These are phyloP conservation scores for Paracoccidioides brasiliensis DNA, from an alignment of 2,329 filamentous ascomycete genomes.

Conservation along the genomic window DNA sequence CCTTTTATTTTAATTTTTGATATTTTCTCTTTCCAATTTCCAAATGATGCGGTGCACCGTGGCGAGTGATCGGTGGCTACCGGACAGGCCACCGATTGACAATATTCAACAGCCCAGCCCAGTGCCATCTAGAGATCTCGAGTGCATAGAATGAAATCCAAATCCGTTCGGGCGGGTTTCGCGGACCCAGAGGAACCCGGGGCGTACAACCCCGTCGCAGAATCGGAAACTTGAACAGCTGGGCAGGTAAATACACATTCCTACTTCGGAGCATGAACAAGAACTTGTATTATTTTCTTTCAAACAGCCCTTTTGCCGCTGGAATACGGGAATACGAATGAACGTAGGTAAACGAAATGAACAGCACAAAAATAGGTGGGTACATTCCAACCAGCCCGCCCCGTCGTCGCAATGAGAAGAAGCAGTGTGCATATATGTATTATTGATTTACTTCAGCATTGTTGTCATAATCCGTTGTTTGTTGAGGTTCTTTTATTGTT, in stretches of 20 bases:
- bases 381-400: not conserved
- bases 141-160: not conserved
- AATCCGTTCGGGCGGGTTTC: not conserved
- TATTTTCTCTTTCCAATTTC: not conserved
- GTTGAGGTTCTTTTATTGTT: too few relatives aligned
- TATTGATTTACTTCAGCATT: too few relatives aligned
- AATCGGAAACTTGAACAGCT: not conserved
- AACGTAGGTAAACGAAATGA: too few relatives aligned
- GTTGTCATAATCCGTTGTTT: too few relatives aligned
- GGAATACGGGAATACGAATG: too few relatives aligned
- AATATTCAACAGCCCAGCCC: not conserved
- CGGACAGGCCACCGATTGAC: not conserved
- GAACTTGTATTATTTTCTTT: not conserved
- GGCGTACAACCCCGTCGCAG: not conserved
- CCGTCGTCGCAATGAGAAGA: not conserved
- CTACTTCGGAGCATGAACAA: not conserved
- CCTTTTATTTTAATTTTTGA: too few relatives aligned
- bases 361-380: too few relatives aligned
- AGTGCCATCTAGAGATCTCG: too few relatives aligned
- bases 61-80: not conserved
- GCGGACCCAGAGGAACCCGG: not conserved
- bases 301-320: too few relatives aligned
- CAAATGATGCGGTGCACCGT: not conserved
- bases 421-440: not conserved
- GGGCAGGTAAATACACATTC: not conserved